Conservation (phyloP, 2,329 filamentous ascomycete genomes). For the Fusarium pseudograminearum region DNA sequence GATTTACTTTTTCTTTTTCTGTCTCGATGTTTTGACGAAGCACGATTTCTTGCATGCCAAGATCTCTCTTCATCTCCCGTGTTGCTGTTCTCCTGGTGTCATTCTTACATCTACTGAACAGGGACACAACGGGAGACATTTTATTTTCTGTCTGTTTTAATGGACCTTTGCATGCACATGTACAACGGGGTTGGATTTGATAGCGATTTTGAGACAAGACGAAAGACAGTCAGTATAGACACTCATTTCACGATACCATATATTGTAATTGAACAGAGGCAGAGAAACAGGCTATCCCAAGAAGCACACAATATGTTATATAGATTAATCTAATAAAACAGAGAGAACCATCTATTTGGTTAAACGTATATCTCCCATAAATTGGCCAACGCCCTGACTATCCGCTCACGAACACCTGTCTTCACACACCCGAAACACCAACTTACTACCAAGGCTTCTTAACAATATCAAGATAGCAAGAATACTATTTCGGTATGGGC, state of each 20-base stretch:
- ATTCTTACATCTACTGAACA: conserved; percentile 12
- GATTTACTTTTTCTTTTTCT: conserved; percentile 37
- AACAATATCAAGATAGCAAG: background rate
- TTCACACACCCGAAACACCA: conserved; percentile 11
- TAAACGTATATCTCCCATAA: background rate
- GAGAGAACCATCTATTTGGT: conserved; percentile 30
- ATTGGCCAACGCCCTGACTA: background rate
- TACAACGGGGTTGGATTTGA: conserved; percentile 42
- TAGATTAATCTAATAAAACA: conserved; percentile 45
- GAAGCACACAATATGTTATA: conserved; percentile 21
- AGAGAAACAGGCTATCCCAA: conserved; percentile 22
- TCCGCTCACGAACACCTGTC: background rate
- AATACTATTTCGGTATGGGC: conserved; percentile 3
- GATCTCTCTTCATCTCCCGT: background rate
- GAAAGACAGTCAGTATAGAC: conserved; percentile 37
- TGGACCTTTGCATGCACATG: conserved; percentile 33
- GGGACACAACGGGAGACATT: background rate
- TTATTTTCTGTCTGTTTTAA: background rate
- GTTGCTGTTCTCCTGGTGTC: conserved; percentile 3
- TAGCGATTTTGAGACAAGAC: conserved; percentile 32
- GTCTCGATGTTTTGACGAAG: conserved; percentile 32
- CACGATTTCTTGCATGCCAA: conserved; percentile 18
- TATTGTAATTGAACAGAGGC: conserved; percentile 35
- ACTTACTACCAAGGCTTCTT: background rate
- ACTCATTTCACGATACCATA: conserved; percentile 46